These are phyloP conservation scores for Naegleria lovaniensis DNA, from an alignment of 208 protist genomes.

Conservation along the genomic window DNA sequence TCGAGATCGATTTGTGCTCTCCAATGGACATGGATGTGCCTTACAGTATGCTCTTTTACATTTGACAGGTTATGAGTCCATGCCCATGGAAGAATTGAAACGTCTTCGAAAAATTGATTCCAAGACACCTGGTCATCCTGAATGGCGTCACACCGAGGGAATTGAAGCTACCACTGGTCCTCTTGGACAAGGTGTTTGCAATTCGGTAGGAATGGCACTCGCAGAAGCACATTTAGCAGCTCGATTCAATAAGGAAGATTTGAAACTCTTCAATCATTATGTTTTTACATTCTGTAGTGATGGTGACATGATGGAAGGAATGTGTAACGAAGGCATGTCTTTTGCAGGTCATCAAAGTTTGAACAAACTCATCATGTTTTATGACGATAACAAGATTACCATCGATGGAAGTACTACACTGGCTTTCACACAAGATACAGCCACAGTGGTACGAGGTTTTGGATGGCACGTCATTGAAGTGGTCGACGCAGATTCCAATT, in stretches of 20 bases:
- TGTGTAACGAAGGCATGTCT: conserved; percentile 85
- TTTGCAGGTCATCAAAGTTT: conserved; percentile 87
- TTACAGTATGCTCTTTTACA: conserved; percentile 96
- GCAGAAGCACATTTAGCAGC: conserved; percentile 79
- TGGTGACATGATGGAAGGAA: conserved; percentile 94
- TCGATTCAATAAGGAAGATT: conserved; percentile 89
- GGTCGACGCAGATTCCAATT: conserved; percentile 81
- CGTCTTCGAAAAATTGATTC: conserved; percentile 84
- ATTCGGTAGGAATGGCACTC: conserved; percentile 93
- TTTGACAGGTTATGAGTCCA: conserved; percentile 82
- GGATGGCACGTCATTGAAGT: conserved; percentile 92
- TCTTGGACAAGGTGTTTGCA: conserved; percentile 96
- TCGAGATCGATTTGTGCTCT: conserved; percentile 98
- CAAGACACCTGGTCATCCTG: conserved; percentile 97
- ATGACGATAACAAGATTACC: conserved; percentile 96
- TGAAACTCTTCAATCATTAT: conserved; percentile 86
- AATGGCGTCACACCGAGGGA: conserved; percentile 74
- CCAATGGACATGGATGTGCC: conserved; percentile 96
- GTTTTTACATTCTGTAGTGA: conserved; percentile 96
- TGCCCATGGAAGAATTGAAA: conserved; percentile 91
- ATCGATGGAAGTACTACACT: conserved; percentile 93
- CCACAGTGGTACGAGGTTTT: conserved; percentile 83
- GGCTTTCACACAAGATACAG: conserved; percentile 91
- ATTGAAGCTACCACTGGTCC: conserved; percentile 99
- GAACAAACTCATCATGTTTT: conserved; percentile 92